These are phyloP conservation scores for Mortierella sp. DNA, from an alignment of 371 early-diverging fungal species.

Conservation along the genomic window DNA sequence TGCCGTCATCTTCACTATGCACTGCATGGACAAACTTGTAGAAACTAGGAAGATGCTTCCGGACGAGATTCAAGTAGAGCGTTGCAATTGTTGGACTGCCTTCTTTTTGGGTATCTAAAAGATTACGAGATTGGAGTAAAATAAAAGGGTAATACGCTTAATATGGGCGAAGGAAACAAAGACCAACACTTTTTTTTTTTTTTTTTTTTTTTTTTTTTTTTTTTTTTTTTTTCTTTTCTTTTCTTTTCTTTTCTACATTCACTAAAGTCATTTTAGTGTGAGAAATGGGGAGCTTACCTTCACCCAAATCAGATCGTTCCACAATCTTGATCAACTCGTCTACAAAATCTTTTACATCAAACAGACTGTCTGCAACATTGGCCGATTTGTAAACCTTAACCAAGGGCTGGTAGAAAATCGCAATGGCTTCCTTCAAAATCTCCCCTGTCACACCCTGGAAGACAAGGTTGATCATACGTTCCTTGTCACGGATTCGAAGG, in stretches of 20 bases:
- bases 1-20: constrained; percentile 61
- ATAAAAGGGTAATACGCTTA: background rate
- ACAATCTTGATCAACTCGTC: constrained; percentile 69
- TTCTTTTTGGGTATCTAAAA: constrained; percentile 19
- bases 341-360: constrained; percentile 64
- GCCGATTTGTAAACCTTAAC: constrained; percentile 75
- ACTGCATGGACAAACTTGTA: constrained; percentile 72
- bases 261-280: too few species aligned
- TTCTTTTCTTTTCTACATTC: too few species aligned
- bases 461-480: constrained; percentile 62
- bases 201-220: too few species aligned
- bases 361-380: constrained; percentile 69
- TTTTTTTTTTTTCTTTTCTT: too few species aligned
- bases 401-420: constrained; percentile 73
- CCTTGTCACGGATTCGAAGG: constrained; percentile 65
- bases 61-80: constrained; percentile 57
- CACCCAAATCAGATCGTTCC: constrained; percentile 53
- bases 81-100: constrained; percentile 36
- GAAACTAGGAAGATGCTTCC: constrained; percentile 64
- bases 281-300: too few species aligned
- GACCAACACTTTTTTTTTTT: too few species aligned
- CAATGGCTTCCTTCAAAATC: constrained; percentile 68
- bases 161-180: too few species aligned
- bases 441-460: constrained; percentile 75
- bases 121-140: background rate